Evolutionary conservation across 2,329 filamentous ascomycete genomes (phyloP).

Genomic region (Claviceps capensis): DNA sequence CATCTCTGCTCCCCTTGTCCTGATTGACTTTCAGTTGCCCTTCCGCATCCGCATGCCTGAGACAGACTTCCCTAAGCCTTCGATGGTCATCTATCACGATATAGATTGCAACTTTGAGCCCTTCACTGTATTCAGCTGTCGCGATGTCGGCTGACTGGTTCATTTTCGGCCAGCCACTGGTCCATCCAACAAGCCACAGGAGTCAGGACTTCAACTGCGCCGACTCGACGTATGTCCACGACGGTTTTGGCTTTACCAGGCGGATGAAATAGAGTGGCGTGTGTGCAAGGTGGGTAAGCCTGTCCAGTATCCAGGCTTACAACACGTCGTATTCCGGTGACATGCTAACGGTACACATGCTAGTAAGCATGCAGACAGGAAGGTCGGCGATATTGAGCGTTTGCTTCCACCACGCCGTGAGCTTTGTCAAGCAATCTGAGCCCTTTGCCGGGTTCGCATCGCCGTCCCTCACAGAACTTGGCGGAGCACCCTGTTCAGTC

Average conservation of each 20-base stretch:
- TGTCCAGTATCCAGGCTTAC: background rate
- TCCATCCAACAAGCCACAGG: slow-evolving; percentile 4
- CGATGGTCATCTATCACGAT: background rate
- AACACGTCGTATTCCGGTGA: background rate
- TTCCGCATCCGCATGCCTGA: background rate
- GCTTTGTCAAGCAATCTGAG: background rate
- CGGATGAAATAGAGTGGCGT: background rate
- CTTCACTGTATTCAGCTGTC: background rate
- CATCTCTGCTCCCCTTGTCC: background rate
- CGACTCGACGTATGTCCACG: background rate
- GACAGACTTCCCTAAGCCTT: background rate
- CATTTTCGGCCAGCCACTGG: slow-evolving; percentile 6
- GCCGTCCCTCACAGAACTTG: slow-evolving; percentile 2
- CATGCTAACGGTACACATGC: background rate
- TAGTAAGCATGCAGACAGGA: background rate
- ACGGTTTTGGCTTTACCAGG: background rate
- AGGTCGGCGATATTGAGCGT: background rate
- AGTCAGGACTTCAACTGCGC: background rate
- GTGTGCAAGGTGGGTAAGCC: background rate
- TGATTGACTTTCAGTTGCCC: background rate
- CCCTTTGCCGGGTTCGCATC: background rate
- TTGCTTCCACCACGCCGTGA: background rate
- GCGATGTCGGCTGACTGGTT: slow-evolving; percentile 9
- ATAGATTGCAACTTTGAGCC: background rate
- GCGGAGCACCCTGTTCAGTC: slow-evolving; percentile 1